Conservation (phyloP, 2,329 filamentous ascomycete genomes). For the Cladophialophora carrionii region DNA sequence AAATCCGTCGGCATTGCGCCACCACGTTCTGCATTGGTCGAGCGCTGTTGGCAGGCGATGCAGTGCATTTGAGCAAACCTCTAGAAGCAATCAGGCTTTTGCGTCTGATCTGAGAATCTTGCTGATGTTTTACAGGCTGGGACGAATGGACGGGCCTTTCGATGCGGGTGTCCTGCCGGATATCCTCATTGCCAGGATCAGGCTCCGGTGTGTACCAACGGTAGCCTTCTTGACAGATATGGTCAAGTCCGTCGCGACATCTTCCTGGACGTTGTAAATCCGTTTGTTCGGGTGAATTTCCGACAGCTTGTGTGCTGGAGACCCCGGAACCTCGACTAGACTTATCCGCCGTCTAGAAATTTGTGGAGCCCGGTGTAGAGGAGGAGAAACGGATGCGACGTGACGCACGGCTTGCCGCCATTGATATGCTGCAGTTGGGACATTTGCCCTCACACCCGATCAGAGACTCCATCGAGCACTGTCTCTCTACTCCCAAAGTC, state of each 20-base stretch:
- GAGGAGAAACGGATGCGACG: background rate
- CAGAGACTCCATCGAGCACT: background rate
- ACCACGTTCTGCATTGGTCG: background rate
- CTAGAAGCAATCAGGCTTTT: background rate
- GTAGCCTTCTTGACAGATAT: background rate
- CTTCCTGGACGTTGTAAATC: background rate
- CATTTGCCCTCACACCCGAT: slow-evolving; percentile 7
- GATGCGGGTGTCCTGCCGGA: background rate
- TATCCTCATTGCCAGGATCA: background rate
- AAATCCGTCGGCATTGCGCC: background rate
- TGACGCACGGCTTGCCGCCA: background rate
- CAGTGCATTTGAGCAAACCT: background rate
- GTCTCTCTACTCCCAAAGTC: background rate
- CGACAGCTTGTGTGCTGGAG: background rate
- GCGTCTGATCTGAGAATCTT: background rate
- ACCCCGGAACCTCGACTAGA: background rate
- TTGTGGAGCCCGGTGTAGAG: background rate
- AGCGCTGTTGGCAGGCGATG: background rate
- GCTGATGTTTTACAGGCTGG: background rate
- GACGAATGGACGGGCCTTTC: background rate
- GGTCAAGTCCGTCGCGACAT: background rate
- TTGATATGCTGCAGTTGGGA: background rate
- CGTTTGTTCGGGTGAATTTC: background rate
- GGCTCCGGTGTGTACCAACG: background rate
- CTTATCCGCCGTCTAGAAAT: background rate